Evolutionary conservation across 2,329 filamentous ascomycete genomes (phyloP).

Genomic region (Talaromyces sp.): DNA sequence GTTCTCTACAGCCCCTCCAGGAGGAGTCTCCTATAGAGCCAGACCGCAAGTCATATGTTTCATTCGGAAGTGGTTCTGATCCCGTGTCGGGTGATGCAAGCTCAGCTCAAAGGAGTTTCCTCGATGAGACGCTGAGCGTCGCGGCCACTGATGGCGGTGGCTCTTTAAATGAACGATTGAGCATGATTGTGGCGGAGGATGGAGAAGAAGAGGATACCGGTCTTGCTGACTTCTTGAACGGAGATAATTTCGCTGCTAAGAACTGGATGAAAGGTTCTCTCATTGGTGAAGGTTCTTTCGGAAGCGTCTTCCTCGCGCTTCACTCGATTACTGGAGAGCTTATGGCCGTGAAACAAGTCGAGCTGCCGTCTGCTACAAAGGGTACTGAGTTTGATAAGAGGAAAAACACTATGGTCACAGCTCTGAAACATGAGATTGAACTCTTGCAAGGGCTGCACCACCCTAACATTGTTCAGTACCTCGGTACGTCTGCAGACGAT

Average conservation of each 20-base stretch:
- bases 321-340: slow-evolving; percentile 96
- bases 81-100: slow-evolving; percentile 70
- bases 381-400: slow-evolving; percentile 76
- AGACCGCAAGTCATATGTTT: slow-evolving; percentile 95
- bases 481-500: slow-evolving; percentile 88
- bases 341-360: slow-evolving; percentile 97
- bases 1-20: slow-evolving; percentile 81
- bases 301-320: slow-evolving; percentile 88
- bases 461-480: slow-evolving; percentile 95
- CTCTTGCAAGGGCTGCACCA: slow-evolving; percentile 91
- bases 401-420: slow-evolving; percentile 98
- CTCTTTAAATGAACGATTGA: slow-evolving; percentile 77
- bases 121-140: slow-evolving; percentile 74
- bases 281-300: slow-evolving; percentile 95
- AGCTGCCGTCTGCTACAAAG: slow-evolving; percentile 77
- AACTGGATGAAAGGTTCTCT: slow-evolving; percentile 99
- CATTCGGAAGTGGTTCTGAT: slow-evolving; percentile 59
- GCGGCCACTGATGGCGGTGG: slow-evolving; percentile 59
- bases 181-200: slow-evolving; percentile 80
- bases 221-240: slow-evolving; percentile 81
- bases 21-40: slow-evolving; percentile 81
- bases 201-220: slow-evolving; percentile 90
- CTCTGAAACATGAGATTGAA: slow-evolving; percentile 92
- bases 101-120: slow-evolving; percentile 74
- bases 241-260: slow-evolving; percentile 92